phyloP scores from a whole-genome alignment of 129 eudicot species.

The Artemisia argyi region DNA sequence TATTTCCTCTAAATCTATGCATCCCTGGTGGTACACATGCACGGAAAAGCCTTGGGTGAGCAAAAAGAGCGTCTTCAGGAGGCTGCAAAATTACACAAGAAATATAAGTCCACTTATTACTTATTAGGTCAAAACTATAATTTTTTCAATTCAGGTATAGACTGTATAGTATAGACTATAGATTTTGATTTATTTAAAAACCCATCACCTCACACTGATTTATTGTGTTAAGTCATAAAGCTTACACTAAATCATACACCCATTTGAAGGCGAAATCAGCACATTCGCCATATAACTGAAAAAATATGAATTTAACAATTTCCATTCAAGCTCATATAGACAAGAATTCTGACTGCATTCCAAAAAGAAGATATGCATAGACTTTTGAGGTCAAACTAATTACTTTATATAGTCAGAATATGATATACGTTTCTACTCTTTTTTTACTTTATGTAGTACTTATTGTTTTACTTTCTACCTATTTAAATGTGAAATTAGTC shows the following conservation, averaged over 20 bases:
- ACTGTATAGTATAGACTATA: background rate
- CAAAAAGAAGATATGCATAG: background rate
- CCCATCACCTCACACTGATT: background rate
- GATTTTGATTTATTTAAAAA: background rate
- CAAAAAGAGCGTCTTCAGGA: slow-evolving; percentile 96
- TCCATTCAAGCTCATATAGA: background rate
- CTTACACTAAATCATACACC: background rate
- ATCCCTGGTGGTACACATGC: slow-evolving; percentile 99
- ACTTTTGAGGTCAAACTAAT: slow-evolving; percentile 15
- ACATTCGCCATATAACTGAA: slow-evolving; percentile 7
- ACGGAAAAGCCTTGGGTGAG: slow-evolving; percentile 95
- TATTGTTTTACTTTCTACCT: background rate
- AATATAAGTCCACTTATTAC: background rate
- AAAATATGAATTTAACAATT: background rate
- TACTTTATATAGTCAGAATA: background rate
- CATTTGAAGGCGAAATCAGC: slow-evolving; percentile 6
- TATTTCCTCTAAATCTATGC: slow-evolving; percentile 93
- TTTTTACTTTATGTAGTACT: no score
- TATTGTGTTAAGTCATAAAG: no score
- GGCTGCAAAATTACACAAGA: slow-evolving; percentile 57
- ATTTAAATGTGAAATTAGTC: background rate
- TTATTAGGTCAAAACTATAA: slow-evolving; percentile 7
- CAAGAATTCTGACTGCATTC: slow-evolving; percentile 1
- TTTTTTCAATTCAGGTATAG: background rate
- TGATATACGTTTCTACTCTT: background rate